Conservation (phyloP, 2,329 filamentous ascomycete genomes). For the Fusarium redolens region DNA sequence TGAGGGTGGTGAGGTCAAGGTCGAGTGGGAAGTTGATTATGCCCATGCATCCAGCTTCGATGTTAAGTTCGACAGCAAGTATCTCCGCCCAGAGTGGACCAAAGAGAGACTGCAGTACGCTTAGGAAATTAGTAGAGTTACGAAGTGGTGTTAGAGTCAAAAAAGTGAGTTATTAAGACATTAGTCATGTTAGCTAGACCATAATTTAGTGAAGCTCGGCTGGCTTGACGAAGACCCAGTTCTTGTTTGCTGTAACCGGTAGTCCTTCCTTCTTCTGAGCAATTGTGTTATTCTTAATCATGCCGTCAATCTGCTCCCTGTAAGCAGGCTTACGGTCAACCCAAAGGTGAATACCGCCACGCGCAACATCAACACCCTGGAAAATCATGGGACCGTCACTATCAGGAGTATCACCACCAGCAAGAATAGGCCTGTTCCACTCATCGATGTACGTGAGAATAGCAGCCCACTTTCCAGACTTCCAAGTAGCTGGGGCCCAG, state of each 20-base stretch:
- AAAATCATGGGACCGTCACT: slow-evolving; percentile 59
- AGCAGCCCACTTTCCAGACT: slow-evolving; percentile 57
- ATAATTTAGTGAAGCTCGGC: slow-evolving; percentile 48
- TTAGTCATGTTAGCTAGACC: not conserved
- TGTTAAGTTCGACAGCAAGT: slow-evolving; percentile 59
- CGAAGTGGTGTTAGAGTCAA: not conserved
- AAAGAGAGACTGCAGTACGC: slow-evolving; percentile 52
- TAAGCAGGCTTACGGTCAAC: slow-evolving; percentile 53
- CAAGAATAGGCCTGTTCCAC: slow-evolving; percentile 57
- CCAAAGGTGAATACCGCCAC: slow-evolving; percentile 57
- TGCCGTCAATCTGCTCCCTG: slow-evolving; percentile 50
- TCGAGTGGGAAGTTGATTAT: slow-evolving; percentile 66
- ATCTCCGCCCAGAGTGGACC: slow-evolving; percentile 64
- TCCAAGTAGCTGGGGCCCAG: slow-evolving; percentile 58
- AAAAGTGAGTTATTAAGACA: not conserved
- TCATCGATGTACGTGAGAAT: slow-evolving; percentile 56
- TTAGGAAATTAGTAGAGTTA: not conserved
- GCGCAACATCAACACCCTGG: slow-evolving; percentile 55
- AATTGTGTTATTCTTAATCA: slow-evolving; percentile 51
- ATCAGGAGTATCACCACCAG: slow-evolving; percentile 56
- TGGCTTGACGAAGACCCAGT: slow-evolving; percentile 57
- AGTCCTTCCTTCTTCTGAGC: slow-evolving; percentile 51
- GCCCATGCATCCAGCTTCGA: slow-evolving; percentile 64
- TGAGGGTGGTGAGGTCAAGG: slow-evolving; percentile 60
- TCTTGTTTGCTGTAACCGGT: slow-evolving; percentile 57